These are phyloP conservation scores for Melastoma candidum DNA, from an alignment of 441 rosid genomes.

Conservation along the genomic window DNA sequence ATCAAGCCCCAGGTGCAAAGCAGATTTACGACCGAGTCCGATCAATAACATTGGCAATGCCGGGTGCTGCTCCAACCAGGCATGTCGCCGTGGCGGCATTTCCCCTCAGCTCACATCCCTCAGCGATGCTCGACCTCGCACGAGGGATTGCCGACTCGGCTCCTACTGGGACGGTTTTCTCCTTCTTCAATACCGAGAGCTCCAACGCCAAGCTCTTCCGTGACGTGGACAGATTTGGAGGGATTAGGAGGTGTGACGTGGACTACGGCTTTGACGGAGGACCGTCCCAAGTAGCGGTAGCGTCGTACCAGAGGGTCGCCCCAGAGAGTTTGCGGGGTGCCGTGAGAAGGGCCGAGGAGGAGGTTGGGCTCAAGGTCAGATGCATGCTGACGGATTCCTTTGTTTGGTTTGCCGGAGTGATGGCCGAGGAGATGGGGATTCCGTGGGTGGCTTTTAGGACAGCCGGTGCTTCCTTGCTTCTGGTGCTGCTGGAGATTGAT, in stretches of 20 bases:
- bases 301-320: slow-evolving; percentile 3
- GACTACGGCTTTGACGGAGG: slow-evolving; percentile 2
- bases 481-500: slow-evolving; percentile 3
- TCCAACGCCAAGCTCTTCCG: slow-evolving; percentile 6
- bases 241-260: slow-evolving; percentile 1
- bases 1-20: too few species aligned
- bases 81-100: slow-evolving; percentile 7
- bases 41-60: too few species aligned
- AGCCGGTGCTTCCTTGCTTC: slow-evolving; percentile 7
- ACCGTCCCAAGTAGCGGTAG: slow-evolving; percentile 1
- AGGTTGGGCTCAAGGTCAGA: slow-evolving; percentile 5
- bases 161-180: slow-evolving; percentile 1
- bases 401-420: slow-evolving; percentile 9
- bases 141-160: background rate
- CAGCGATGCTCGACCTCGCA: slow-evolving; percentile 6
- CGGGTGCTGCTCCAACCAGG: too few species aligned
- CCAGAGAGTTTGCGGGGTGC: background rate
- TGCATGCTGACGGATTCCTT: slow-evolving; percentile 11
- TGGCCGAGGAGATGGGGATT: slow-evolving; percentile 5
- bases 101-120: slow-evolving; percentile 4
- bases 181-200: slow-evolving; percentile 6
- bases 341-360: slow-evolving; percentile 4
- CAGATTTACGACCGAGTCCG: too few species aligned
- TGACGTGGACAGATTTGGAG: background rate
- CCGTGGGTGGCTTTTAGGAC: slow-evolving; percentile 12